Base-by-base conservation (phyloP, 495 filamentous ascomycete species). In the Xeromyces bisporus region DNA sequence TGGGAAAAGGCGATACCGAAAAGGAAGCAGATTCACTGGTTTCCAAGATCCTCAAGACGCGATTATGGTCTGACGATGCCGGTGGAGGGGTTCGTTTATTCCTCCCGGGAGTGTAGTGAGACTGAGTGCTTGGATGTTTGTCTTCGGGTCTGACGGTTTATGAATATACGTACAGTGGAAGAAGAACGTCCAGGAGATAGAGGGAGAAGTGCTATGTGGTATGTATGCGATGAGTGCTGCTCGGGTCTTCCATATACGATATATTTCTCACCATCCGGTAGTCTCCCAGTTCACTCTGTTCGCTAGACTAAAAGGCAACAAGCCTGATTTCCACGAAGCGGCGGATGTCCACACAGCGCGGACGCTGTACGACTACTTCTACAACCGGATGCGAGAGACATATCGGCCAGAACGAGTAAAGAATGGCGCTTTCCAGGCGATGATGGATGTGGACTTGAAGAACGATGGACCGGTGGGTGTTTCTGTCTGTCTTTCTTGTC, bases 281-380 rank as follows among this genome's bases (percentile, higher is more conserved):
- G 91, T 99, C n/a, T 94, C 91, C 6, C 91, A 99, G 54, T 99
- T 99, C 46, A 99, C 91, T 7, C 72, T 99, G 18, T 73, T 87
- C 24, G 91, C 81, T 31, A 77, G 75, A 27, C 82, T 84, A 20
- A 96, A 94, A 53, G 87, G 87, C 37, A 81, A 69, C 45, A 93
- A 93, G 52, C 91, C 91, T 9, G 80, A 91, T 49, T 99, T 99
- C 42, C 91, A 93, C 49, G 78, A 79, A 13, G 87, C 91, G 9
- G 72, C 86, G 37, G 69, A 69, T 20, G 73, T 75, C 14, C 67
- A 79, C 1, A 66, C 80, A 16, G 89, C 91, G 8, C 81, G 72
- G 36, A 64, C 60, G 20, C 62, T 96, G 13, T 99, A 99, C 55
- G 66, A 81, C 24, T 60, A 71, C 35, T 93, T 99, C 57, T 69